Conservation (phyloP, 768 basidiomycete species). For the Boletus pseudopeckii region DNA sequence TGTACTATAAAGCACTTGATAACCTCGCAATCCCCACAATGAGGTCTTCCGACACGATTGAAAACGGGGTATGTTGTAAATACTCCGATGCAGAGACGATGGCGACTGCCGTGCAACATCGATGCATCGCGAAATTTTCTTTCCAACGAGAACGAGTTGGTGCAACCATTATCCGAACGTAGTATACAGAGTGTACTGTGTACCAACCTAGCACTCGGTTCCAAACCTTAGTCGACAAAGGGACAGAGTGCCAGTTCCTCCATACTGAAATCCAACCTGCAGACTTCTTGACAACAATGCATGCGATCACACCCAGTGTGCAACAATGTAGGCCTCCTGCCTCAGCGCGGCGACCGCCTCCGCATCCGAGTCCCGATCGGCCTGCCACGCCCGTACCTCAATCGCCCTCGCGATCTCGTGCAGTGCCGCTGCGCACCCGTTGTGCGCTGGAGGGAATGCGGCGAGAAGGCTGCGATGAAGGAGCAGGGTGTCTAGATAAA, state of each 20-base stretch:
- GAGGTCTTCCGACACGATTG: not conserved
- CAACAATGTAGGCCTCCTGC: slow-evolving; percentile 64
- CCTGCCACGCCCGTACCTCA: slow-evolving; percentile 63
- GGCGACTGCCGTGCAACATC: too few species aligned
- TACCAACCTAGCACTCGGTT: not conserved
- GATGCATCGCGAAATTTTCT: too few species aligned
- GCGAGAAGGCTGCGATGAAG: slow-evolving; percentile 68
- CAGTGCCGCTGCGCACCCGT: slow-evolving; percentile 59
- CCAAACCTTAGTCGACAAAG: not conserved
- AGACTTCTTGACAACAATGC: not conserved
- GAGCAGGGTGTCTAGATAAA: slow-evolving; percentile 75
- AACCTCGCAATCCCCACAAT: not conserved
- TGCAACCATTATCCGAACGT: not conserved
- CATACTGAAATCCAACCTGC: slow-evolving; percentile 7
- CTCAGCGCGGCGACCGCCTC: slow-evolving; percentile 69
- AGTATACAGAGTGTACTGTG: not conserved
- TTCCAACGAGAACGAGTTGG: too few species aligned
- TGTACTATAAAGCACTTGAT: slow-evolving; percentile 11
- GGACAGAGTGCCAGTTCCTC: not conserved
- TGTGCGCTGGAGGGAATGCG: slow-evolving; percentile 61
- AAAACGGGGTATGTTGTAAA: too few species aligned
- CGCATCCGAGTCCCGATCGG: slow-evolving; percentile 64
- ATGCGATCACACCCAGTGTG: slow-evolving; percentile 20
- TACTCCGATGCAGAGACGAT: too few species aligned
- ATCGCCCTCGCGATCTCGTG: slow-evolving; percentile 62